Evolutionary conservation across 768 basidiomycete genomes (phyloP), one percentile per base, ranked within the genome.

Genomic region (Ramaria sp.): DNA sequence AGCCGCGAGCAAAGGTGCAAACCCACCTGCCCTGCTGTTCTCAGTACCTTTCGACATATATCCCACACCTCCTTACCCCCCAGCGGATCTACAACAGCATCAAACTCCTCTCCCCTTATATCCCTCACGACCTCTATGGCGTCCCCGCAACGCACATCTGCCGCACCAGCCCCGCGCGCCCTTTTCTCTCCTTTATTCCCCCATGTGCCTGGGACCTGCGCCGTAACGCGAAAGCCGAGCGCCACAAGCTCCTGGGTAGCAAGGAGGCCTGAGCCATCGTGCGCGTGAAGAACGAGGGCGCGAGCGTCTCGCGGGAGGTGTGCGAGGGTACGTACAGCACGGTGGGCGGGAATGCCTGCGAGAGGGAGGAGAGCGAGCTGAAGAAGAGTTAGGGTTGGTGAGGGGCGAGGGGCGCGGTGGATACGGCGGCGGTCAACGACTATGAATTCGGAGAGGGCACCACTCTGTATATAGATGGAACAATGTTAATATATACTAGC

Each of bases 391-490:
- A 57, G 25, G 15, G 69, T 61, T 5, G 65, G 61, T 36, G 67
- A 64, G 34, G 65, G 61, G 9, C 61, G 59, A 0, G 89, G 86
- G 8, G 85, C 78, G 15, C 85, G 77, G 57, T 83, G 79, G 1
- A 94, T 67, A 13, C 87, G 79, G 62, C 83, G 85, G 27, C 87
- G 79, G 63, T 95, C 89, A 22, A 84, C 76, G 24, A 88, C 73
- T 57, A 95, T 78, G 70, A 90, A 95, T 68, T 96, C 89, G n/a
- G 88, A 76, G 20, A 95, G 74, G 5, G 88, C 88, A 48, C 93
- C 92, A 60, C 80, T 83, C 88, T 92, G 48, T 57, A 39, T 51
- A 15, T 39, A 41, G 32, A 54, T 27, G 53, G 52, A 49, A 55
- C 44, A 39, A 51, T 10, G 45, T 12, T 27, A 53, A 57, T 30